phyloP scores from a whole-genome alignment of 169 alveolate genomes.

The Cryptosporidium baileyi region DNA sequence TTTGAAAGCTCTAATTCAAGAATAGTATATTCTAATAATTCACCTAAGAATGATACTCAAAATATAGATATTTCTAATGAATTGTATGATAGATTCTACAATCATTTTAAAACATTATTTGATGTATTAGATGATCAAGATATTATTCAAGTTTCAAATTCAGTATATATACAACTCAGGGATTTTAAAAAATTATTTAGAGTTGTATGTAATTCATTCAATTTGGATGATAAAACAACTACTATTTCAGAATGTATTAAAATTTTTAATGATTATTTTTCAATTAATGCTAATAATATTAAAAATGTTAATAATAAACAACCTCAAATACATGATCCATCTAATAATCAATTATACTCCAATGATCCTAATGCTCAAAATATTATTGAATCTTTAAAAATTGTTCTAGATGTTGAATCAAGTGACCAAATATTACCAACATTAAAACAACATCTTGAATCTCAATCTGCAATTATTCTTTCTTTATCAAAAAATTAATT shows the following conservation, averaged over 20 bases:
- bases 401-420: constrained; percentile 56
- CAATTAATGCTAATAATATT: not conserved
- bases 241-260: constrained; percentile 27
- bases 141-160: constrained; percentile 57
- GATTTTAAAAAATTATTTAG: constrained; percentile 49
- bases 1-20: constrained; percentile 22
- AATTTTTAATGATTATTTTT: constrained; percentile 2
- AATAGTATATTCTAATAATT: not conserved
- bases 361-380: not conserved
- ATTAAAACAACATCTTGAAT: constrained; percentile 61
- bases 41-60: not conserved
- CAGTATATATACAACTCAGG: constrained; percentile 48
- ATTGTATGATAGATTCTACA: constrained; percentile 47
- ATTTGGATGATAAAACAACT: constrained; percentile 49
- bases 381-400: constrained; percentile 46
- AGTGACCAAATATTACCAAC: constrained; percentile 55
- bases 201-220: not conserved
- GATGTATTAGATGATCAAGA: constrained; percentile 66
- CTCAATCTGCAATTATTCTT: constrained; percentile 62
- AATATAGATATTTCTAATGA: not conserved
- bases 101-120: constrained; percentile 52
- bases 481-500: constrained; percentile 42
- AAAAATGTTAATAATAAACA: not conserved
- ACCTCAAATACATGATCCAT: not conserved
- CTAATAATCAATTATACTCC: not conserved